Evolutionary conservation across 2,329 filamentous ascomycete genomes (phyloP), one percentile per base, ranked within the genome.

Genomic region (Epichloe typhina): DNA sequence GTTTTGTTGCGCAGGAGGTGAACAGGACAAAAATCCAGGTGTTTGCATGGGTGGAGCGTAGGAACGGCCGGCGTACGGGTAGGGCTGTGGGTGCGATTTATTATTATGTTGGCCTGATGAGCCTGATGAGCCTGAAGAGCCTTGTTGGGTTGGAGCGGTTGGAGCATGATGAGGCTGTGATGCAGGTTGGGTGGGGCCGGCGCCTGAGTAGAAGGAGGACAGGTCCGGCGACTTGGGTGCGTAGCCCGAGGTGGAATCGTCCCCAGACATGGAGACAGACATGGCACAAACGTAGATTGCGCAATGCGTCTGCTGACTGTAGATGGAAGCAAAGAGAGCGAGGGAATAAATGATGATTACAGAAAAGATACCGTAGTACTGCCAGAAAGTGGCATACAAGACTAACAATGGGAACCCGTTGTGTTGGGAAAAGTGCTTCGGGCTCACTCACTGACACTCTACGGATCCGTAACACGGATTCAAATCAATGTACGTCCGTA

Each of bases 141-240:
- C 23, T 26, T 31, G 26, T 9, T 31, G 26, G 26, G 56, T 52
- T 35, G 48, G 38, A 42, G 37, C 17, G 17, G 17, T 17, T 17
- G 17, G 17, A 17, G 17, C 17, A 17, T 17, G 46, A 53, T 53
- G 43, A 49, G 53, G 52, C 48, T 55, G 56, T 33, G 55, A 57
- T 50, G 54, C 47, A 51, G 52, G 44, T 23, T 50, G 55, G 44
- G 56, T 54, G 53, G 66, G 62, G 60, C 62, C 46, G 26, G 8
- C 26, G 54, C 66, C 62, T 54, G 73, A 67, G 59, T 72, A 75
- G 75, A 79, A 73, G 53, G 73, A 77, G 53, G 76, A 79, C 57
- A 80, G 71, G 68, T 80, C 76, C 61, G 77, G 77, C 59, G 76
- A 79, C 64, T 73, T 76, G 57, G 77, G 77, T 57, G 73, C 75